phyloP scores from a whole-genome alignment of 1,284 basidiomycete species.

The Sporisorium reilianum region DNA sequence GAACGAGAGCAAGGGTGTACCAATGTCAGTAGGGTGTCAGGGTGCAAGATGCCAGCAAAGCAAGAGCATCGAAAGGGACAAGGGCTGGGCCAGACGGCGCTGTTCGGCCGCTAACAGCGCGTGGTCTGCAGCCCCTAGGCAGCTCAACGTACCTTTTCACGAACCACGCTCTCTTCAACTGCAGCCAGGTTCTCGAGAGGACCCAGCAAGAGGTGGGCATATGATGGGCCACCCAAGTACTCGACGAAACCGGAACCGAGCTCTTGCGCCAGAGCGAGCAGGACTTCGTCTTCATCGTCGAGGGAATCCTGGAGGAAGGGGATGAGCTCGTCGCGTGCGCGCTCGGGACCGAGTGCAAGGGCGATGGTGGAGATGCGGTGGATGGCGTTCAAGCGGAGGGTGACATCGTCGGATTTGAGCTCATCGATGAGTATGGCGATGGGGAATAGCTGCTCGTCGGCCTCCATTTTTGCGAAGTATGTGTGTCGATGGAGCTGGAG shows the following conservation, averaged over 20 bases:
- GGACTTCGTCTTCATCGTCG: constrained; percentile 98
- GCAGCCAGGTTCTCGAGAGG: constrained; percentile 95
- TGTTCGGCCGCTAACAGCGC: background rate
- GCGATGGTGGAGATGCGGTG: constrained; percentile 99
- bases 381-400: constrained; percentile 93
- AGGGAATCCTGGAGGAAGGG: constrained; percentile 97
- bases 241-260: constrained; percentile 84
- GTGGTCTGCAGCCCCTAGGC: background rate
- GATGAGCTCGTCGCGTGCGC: constrained; percentile 94
- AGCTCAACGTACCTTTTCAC: constrained; percentile 83
- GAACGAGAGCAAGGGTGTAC: background rate
- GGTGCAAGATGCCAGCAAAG: background rate
- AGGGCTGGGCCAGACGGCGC: background rate
- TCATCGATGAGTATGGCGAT: constrained; percentile 86
- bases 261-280: constrained; percentile 95
- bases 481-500: background rate
- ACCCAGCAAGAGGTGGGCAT: constrained; percentile 88
- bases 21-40: constrained; percentile 3
- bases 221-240: constrained; percentile 90
- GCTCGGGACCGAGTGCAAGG: constrained; percentile 92
- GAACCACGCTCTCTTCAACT: constrained; percentile 96
- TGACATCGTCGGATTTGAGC: constrained; percentile 84
- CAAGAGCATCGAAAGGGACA: background rate
- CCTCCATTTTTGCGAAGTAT: constrained; percentile 55
- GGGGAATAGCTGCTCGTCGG: constrained; percentile 68